Conservation (phyloP, 129 eudicot species). For the Flaveria brownii region DNA sequence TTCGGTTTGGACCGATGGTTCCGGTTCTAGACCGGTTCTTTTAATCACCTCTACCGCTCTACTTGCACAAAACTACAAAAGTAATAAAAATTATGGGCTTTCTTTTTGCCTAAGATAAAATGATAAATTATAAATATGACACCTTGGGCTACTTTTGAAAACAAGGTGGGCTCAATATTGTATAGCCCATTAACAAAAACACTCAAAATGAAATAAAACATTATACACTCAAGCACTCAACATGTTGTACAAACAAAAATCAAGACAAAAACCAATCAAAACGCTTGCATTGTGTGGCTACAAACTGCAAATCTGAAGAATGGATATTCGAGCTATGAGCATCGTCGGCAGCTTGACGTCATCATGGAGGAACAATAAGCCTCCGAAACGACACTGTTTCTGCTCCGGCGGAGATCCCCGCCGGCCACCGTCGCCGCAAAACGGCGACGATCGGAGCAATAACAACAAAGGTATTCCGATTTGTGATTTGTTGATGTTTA, state of each 20-base stretch:
- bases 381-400: slow-evolving; percentile 31
- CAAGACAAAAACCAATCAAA: not conserved
- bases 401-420: slow-evolving; percentile 42
- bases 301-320: slow-evolving; percentile 30
- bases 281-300: slow-evolving; percentile 44
- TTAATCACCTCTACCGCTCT: no score
- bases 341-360: slow-evolving; percentile 42
- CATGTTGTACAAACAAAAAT: not conserved
- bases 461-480: slow-evolving; percentile 40
- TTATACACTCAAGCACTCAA: not conserved
- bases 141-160: not conserved
- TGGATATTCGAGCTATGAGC: slow-evolving; percentile 58
- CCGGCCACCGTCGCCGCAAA: slow-evolving; percentile 51
- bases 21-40: no score
- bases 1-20: no score
- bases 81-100: no score
- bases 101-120: no score
- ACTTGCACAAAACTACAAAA: no score
- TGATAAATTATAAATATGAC: no score
- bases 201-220: no score
- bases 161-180: slow-evolving; percentile 16
- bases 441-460: slow-evolving; percentile 45
- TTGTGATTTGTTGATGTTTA: not conserved
- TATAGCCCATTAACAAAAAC: slow-evolving; percentile 1
- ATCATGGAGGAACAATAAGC: slow-evolving; percentile 39